These are phyloP conservation scores for Delphinella strobiligena DNA, from an alignment of 2,329 filamentous ascomycete species.

Conservation along the genomic window DNA sequence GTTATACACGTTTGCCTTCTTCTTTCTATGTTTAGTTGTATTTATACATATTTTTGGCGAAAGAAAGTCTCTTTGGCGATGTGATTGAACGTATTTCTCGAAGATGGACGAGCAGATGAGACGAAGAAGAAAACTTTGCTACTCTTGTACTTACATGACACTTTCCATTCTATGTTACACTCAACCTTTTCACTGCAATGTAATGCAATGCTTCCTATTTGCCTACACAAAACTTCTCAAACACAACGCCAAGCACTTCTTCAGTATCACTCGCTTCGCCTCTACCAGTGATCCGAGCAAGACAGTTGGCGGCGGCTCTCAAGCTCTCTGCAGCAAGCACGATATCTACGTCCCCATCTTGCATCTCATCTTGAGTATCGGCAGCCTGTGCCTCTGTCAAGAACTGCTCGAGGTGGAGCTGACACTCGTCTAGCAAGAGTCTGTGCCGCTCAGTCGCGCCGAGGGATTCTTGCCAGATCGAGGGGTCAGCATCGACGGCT, in stretches of 20 bases:
- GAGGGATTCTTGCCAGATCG: conserved; percentile 68
- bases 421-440: conserved; percentile 64
- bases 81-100: too few relatives aligned
- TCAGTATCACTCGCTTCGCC: conserved; percentile 84
- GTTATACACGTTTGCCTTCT: too few relatives aligned
- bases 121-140: too few relatives aligned
- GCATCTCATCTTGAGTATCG: conserved; percentile 2
- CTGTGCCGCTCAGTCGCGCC: conserved; percentile 86
- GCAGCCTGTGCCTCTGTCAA: conserved; percentile 40
- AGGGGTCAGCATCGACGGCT: conserved; percentile 24
- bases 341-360: conserved; percentile 53
- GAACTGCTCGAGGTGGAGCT: conserved; percentile 61
- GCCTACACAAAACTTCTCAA: conserved; percentile 61
- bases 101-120: too few relatives aligned
- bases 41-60: too few relatives aligned
- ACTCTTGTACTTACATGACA: too few relatives aligned
- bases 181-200: too few relatives aligned
- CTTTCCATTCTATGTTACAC: too few relatives aligned
- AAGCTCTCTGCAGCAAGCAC: conserved; percentile 85
- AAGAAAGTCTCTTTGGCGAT: too few relatives aligned
- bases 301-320: conserved; percentile 62
- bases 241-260: conserved; percentile 90
- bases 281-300: conserved; percentile 79
- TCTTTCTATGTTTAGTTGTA: too few relatives aligned
- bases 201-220: conserved; percentile 22